Conservation (phyloP, 2,329 filamentous ascomycete species). For the Dothideomycetes sp. region DNA sequence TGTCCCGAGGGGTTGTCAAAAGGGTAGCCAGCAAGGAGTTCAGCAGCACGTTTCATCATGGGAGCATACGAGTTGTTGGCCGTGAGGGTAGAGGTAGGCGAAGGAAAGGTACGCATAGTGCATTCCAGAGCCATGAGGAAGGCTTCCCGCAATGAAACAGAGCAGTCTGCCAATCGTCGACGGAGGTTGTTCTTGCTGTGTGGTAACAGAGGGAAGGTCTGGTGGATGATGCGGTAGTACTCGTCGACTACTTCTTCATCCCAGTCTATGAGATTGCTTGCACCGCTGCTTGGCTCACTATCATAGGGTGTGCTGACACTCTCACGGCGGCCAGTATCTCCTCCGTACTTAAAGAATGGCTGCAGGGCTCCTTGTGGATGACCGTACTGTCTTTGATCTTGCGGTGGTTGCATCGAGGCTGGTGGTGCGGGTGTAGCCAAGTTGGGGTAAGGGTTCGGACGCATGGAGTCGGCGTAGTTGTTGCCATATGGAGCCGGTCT, state of each 20-base stretch:
- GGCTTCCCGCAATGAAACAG: conserved; percentile 47
- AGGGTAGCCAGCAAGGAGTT: conserved; percentile 32
- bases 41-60: conserved; percentile 30
- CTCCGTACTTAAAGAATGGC: conserved; percentile 21
- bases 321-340: conserved; percentile 17
- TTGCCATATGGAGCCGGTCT: not conserved
- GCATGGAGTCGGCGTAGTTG: not conserved
- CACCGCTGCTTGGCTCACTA: conserved; percentile 11
- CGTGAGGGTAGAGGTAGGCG: conserved; percentile 20
- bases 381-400: not conserved
- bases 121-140: conserved; percentile 53
- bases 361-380: conserved; percentile 13
- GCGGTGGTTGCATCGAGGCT: conserved; percentile 1
- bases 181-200: conserved; percentile 45
- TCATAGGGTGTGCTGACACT: conserved; percentile 18
- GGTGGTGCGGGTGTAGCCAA: conserved; percentile 5
- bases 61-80: conserved; percentile 23
- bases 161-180: conserved; percentile 45
- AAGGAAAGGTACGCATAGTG: conserved; percentile 44
- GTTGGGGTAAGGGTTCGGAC: conserved; percentile 3
- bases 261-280: conserved; percentile 27
- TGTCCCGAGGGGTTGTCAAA: conserved; percentile 32
- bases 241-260: conserved; percentile 34
- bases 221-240: conserved; percentile 55
- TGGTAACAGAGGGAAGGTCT: conserved; percentile 55